phyloP scores from a whole-genome alignment of 2,329 filamentous ascomycete species.

The Alternaria conjuncta region DNA sequence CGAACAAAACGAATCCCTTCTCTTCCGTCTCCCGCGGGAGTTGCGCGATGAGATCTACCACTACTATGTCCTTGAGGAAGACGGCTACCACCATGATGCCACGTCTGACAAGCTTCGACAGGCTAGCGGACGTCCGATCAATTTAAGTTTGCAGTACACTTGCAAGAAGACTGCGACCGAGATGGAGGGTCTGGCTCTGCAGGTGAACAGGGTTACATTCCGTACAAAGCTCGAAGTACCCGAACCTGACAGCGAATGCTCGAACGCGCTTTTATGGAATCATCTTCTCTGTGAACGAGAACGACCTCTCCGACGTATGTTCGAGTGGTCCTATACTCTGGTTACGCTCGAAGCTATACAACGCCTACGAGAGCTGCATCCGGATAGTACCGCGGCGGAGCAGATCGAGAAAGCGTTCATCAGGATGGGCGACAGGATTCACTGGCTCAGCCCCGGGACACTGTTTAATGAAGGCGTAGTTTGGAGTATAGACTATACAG shows the following conservation, averaged over 20 bases:
- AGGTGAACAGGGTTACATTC: not conserved
- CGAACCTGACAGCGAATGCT: not conserved
- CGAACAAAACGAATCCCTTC: not conserved
- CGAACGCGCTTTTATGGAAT: not conserved
- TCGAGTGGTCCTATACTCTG: not conserved
- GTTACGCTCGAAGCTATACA: not conserved
- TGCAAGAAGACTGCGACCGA: not conserved
- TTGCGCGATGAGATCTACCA: not conserved
- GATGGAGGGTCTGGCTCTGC: not conserved
- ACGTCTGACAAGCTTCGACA: not conserved
- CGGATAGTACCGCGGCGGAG: not conserved
- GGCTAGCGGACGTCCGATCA: not conserved
- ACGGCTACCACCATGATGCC: not conserved
- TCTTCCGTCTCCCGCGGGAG: slow-evolving; percentile 1
- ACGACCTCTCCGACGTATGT: not conserved
- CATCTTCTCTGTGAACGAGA: not conserved
- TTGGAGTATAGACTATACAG: not conserved
- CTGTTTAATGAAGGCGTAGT: not conserved
- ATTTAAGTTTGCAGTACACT: not conserved
- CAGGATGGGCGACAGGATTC: not conserved
- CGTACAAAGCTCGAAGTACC: not conserved
- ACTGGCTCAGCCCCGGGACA: not conserved
- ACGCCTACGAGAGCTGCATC: not conserved
- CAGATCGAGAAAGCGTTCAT: not conserved
- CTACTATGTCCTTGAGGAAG: not conserved